Conservation (phyloP, 176 grass and related monocot species). For the Canna indica region DNA sequence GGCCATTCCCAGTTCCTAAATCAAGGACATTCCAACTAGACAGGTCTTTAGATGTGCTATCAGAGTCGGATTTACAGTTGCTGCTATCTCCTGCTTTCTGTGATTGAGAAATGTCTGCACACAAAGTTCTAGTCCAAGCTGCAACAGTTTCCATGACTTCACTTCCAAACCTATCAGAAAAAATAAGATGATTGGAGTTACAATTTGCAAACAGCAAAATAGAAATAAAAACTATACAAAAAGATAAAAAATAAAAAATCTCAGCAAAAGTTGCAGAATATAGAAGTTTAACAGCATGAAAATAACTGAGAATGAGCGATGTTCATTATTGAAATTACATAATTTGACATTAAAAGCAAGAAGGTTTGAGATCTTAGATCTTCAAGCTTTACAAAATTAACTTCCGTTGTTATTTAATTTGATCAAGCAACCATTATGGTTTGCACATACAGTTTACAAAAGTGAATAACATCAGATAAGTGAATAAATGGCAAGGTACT, state of each 20-base stretch:
- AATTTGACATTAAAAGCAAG: neutral
- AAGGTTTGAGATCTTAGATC: neutral
- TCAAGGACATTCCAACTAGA: constrained; percentile 68
- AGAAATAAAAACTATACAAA: neutral
- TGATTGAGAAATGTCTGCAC: constrained; percentile 27
- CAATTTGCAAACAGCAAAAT: neutral
- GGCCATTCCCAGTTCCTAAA: constrained; percentile 86
- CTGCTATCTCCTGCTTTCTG: constrained; percentile 11
- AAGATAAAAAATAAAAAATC: neutral
- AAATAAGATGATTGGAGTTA: neutral
- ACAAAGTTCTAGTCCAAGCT: constrained; percentile 71
- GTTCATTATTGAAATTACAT: too few species aligned
- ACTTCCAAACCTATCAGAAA: constrained; percentile 65
- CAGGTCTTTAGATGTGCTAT: constrained; percentile 32
- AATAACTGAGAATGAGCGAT: too few species aligned
- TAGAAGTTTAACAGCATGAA: too few species aligned
- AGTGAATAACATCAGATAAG: too few species aligned
- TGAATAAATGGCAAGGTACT: neutral
- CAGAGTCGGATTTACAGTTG: constrained; percentile 34
- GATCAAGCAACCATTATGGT: neutral
- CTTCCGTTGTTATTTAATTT: neutral
- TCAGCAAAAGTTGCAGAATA: neutral
- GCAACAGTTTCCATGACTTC: constrained; percentile 96
- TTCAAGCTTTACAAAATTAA: neutral
- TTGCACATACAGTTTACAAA: neutral